Base-by-base conservation (phyloP, 1,284 basidiomycete genomes). In the Trichosporon ovoides region DNA sequence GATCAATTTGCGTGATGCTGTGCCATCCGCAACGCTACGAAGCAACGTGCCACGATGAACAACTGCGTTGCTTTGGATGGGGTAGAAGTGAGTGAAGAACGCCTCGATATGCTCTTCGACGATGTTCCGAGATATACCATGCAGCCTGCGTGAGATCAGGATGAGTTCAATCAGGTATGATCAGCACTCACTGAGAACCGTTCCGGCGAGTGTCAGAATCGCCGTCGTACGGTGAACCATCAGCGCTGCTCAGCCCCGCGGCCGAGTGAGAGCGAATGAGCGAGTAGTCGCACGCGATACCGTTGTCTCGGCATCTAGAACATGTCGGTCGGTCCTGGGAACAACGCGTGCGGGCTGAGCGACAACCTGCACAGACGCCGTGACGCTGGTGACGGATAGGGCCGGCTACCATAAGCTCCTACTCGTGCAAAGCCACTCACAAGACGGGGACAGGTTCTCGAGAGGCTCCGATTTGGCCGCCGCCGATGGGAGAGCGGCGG, bases 51-150 rank as follows among this genome's bases (percentile, higher is more conserved):
- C 60, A 6, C 60, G 60, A 48, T 66, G 65, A 13, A 66, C 50
- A 14, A 64, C 52, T 12, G 65, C 65, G 33, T 64, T 64, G 13
- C 52, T 60, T 24, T 66, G 65, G 4, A 56, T 31, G 13, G 58
- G 63, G 28, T 66, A 64, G 16, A 66, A 55, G 38, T 62, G 56
- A 2, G 56, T 46, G 43, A 62, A 66, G 36, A 57, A 66, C 4
- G 62, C 65, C 24, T 66, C 63, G 37, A 66, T 38, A 37, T 66
- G 63, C 4, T 50, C 48, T 19, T 64, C 60, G n/a, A 66, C 34
- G 7, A 62, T n/a, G 4, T 38, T 24, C 4, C 57, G 62, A 0
- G 62, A 55, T 13, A 66, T 57, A 12, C 54, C 55, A 24, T 59
- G 55, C 5, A 63, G 22, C 4, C 64, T 66, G 53, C 0, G 13